Evolutionary conservation across 139 green algal species (phyloP).

Genomic region (Chlorella sp.): DNA sequence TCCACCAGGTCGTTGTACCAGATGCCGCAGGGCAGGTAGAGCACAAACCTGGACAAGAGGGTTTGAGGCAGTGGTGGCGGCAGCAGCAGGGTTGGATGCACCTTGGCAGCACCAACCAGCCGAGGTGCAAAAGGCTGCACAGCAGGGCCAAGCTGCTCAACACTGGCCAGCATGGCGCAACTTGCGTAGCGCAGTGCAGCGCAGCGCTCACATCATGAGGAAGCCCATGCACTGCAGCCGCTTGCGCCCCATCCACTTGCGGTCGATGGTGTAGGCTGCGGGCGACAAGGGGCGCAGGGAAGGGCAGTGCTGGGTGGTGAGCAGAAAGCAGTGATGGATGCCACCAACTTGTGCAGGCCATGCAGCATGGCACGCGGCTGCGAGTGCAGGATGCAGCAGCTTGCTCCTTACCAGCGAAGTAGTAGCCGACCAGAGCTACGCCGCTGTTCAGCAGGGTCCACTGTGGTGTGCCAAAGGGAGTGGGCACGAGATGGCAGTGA

Average conservation of each 20-base stretch:
- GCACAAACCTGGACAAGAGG: constrained; percentile 40
- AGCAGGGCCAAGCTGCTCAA: too few species aligned
- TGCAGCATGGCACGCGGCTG: background rate
- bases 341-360: too few species aligned
- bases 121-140: too few species aligned
- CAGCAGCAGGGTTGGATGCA: too few species aligned
- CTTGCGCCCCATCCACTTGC: constrained; percentile 59
- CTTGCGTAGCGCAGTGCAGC: background rate
- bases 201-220: constrained; percentile 62
- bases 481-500: too few species aligned
- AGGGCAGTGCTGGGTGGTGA: too few species aligned
- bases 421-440: constrained; percentile 64
- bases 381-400: too few species aligned
- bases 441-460: constrained; percentile 82
- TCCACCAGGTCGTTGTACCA: constrained; percentile 56
- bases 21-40: constrained; percentile 58
- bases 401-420: background rate
- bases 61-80: too few species aligned
- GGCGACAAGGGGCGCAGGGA: constrained; percentile 8
- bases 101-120: too few species aligned
- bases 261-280: constrained; percentile 73
- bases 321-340: too few species aligned
- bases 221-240: constrained; percentile 73
- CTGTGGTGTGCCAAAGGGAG: constrained; percentile 12
- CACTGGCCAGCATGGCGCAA: background rate